Evolutionary conservation across 805 yeast genomes (phyloP), one percentile per base, ranked within the genome.

Genomic region (Kuraishia piskuri): DNA sequence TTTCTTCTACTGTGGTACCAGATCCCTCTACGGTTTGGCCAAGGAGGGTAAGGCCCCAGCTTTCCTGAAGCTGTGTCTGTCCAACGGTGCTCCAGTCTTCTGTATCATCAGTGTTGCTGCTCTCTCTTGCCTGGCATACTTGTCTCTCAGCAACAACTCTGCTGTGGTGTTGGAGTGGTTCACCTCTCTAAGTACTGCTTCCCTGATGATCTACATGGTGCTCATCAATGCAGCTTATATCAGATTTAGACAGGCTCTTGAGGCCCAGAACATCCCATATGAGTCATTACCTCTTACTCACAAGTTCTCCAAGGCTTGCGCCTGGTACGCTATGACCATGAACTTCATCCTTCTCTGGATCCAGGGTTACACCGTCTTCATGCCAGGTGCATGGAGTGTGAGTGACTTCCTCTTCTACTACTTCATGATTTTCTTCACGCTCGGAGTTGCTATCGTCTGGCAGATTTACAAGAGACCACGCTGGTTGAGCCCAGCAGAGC

Each of bases 331-430:
- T 0, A 63, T 77, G 5, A 54, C 65, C 22, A 70, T 76, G 50
- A 70, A 80, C 8, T 59, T 74, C 54, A 64, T 71, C 54, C 75
- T 88, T 88, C 62, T 79, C 59, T 67, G 80, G 65, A 68, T 82
- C 23, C 80, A 80, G 56, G 96, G 96, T 4, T 89, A 86, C 69
- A 69, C 77, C 2, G 87, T 83, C 1, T 88, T 89, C 67, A 65
- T 83, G 48, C 83, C 83, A 14, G 88, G 86, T 5, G 51, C 58
- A 53, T 63, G 77, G 77, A 65, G 74, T 20, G 74, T 76, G 20
- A 74, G 82, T 54, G 69, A 74, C 8, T 89, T 89, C 68, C 71
- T 88, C 59, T 86, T 81, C 68, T 78, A 79, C 61, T 89, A 89
- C 62, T 71, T 89, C 55, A 84, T 86, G 84, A 75, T 88, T 12